phyloP scores from a whole-genome alignment of 305 asterid genomes.

The Coffea humblotiana region DNA sequence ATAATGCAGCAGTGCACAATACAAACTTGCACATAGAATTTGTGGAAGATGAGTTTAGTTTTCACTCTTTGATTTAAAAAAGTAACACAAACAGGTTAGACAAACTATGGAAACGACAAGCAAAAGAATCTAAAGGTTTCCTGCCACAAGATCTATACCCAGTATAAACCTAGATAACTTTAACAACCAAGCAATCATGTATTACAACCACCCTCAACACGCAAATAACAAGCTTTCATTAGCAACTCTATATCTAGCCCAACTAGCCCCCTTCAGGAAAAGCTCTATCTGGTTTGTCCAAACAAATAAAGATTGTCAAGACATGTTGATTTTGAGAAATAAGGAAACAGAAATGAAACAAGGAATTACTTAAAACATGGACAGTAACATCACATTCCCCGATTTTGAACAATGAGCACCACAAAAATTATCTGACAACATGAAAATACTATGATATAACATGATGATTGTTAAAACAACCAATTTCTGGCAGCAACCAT shows the following conservation, averaged over 20 bases:
- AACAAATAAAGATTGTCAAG: background rate
- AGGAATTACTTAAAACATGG: background rate
- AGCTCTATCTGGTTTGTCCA: background rate
- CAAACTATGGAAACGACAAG: background rate
- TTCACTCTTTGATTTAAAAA: background rate
- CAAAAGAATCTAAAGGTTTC: background rate
- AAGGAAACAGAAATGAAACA: background rate
- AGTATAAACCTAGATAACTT: background rate
- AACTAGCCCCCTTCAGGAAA: background rate
- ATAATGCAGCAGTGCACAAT: background rate
- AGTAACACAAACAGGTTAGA: background rate
- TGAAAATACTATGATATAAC: background rate
- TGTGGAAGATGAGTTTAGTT: background rate
- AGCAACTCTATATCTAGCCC: background rate
- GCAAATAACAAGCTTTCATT: background rate
- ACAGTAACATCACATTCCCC: background rate
- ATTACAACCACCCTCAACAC: background rate
- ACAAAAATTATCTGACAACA: background rate
- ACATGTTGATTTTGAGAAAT: background rate
- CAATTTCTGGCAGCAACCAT: background rate
- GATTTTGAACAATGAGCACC: background rate
- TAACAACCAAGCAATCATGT: background rate
- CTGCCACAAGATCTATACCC: background rate
- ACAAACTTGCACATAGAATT: background rate
- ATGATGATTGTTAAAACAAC: background rate